Evolutionary conservation across 257 asterid genomes (phyloP).

Genomic region (Lycium ferocissimum): DNA sequence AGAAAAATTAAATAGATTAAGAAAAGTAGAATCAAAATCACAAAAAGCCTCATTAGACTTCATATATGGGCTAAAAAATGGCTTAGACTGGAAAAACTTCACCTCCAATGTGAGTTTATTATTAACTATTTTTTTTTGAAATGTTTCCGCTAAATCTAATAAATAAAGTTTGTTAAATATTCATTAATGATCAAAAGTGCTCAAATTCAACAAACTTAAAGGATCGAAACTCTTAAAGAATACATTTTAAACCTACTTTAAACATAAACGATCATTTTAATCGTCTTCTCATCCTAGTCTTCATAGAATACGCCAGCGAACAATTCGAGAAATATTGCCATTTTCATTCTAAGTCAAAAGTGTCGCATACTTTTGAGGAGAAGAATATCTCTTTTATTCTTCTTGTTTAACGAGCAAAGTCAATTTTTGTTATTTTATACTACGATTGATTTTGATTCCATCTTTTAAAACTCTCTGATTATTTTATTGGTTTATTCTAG

Average conservation of each 20-base stretch:
- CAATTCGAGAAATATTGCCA: background rate
- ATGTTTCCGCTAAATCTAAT: background rate
- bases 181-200: too few species aligned
- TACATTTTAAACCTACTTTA: background rate
- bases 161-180: too few species aligned
- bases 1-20: background rate
- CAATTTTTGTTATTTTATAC: background rate
- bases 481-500: background rate
- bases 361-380: background rate
- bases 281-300: background rate
- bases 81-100: background rate
- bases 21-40: fast-evolving
- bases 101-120: background rate
- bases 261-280: background rate
- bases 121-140: background rate
- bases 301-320: background rate
- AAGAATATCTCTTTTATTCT: background rate
- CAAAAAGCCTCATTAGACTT: background rate
- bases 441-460: background rate
- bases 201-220: too few species aligned
- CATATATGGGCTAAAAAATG: background rate
- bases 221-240: background rate
- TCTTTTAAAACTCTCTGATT: background rate
- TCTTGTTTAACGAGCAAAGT: background rate
- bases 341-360: background rate